Evolutionary conservation across 345 rosid genomes (phyloP).

Genomic region (Citrus medica): DNA sequence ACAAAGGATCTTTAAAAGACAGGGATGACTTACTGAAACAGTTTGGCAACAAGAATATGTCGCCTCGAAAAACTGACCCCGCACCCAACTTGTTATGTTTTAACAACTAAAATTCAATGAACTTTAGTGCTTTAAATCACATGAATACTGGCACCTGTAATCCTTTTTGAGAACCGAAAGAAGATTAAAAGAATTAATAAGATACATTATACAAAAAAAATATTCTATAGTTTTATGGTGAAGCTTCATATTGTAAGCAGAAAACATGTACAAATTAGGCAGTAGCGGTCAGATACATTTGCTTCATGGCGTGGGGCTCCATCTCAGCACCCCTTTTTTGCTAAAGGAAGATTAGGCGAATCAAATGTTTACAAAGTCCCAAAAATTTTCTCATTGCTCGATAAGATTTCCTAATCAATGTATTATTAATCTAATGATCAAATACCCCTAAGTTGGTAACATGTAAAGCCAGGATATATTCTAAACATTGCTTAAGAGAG

Average conservation of each 20-base stretch:
- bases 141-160: conserved; percentile 11
- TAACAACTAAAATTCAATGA: not conserved
- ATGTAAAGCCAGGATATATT: not conserved
- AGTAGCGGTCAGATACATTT: conserved; percentile 11
- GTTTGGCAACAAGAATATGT: conserved; percentile 5
- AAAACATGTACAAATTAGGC: not conserved
- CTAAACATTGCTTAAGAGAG: not conserved
- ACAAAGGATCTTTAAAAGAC: not conserved
- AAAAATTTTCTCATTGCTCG: conserved; percentile 65
- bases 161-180: conserved; percentile 6
- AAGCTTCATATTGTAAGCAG: not conserved
- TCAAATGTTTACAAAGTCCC: conserved; percentile 44
- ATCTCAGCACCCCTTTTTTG: conserved; percentile 10
- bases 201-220: not conserved
- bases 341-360: conserved; percentile 14
- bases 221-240: not conserved
- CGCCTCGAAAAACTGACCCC: not conserved
- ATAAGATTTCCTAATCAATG: conserved; percentile 39
- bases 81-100: not conserved
- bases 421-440: conserved; percentile 12
- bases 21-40: not conserved
- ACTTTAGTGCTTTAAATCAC: not conserved
- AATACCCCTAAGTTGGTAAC: not conserved
- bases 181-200: not conserved
- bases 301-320: conserved; percentile 32